Evolutionary conservation across 495 filamentous ascomycete species (phyloP), one percentile per base, ranked within the genome.

Genomic region (Xylaria nigripes): DNA sequence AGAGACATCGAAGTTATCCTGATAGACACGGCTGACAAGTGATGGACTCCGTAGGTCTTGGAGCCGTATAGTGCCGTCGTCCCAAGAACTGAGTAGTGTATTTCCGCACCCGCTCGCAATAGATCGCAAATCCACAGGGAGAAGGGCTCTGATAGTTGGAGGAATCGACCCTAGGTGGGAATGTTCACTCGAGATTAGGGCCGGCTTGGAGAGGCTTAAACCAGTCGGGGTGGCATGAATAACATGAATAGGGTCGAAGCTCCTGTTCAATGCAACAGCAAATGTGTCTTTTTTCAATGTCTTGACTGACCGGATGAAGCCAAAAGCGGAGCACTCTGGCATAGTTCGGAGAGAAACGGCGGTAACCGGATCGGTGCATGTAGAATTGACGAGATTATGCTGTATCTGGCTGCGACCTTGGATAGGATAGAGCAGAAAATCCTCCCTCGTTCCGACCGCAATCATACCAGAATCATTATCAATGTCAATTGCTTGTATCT

Each of bases 71-170:
- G 66, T 75, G 2, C 75, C 75, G 30, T 76, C 75, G 34, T 70
- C 62, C 75, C 75, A 77, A 2, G 69, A 66, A 42, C 70, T 75
- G 19, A 77, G 72, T n/a, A 76, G 50, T 16, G 70, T 42, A 16
- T 60, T 70, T 4, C 66, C 70, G 1, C 63, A 56, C 6, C 67
- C 62, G 21, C 42, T 57, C 3, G 48, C 63, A 15, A 67, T 38
- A 4, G 61, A 61, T 16, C 59, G 50, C 22, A 57, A 51, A 48
- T 67, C 58, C 1, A 76, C 61, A 0, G 72, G 71, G 46, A 72
- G 61, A 1, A 77, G 57, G 1, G 73, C 59, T n/a, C 64, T 57
- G 13, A 66, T 62, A 12, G 67, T 67, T 48, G 44, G 45, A 15
- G 46, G 44, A 25, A 12, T 64, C 22, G 13, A 22, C 1, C n/a